Evolutionary conservation across 495 filamentous ascomycete species (phyloP).

Genomic region (Neurospora sp.): DNA sequence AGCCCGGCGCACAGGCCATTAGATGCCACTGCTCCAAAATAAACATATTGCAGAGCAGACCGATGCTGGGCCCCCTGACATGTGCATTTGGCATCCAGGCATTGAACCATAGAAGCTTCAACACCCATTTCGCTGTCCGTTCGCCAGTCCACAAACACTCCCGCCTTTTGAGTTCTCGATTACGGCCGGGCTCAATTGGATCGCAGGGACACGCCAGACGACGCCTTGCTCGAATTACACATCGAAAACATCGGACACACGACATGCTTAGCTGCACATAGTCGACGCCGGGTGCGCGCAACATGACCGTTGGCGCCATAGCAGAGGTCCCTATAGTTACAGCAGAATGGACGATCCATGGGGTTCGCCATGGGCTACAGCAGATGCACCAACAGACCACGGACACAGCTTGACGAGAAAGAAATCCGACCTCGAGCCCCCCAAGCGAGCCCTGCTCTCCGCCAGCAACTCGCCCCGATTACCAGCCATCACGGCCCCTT

Average conservation of each 20-base stretch:
- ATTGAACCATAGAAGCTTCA: not conserved
- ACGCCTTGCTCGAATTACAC: not conserved
- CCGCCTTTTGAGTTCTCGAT: not conserved
- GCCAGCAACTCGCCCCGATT: slow-evolving; percentile 21
- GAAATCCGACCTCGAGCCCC: slow-evolving; percentile 32
- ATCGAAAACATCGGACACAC: not conserved
- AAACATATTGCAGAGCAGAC: not conserved
- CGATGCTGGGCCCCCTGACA: not conserved
- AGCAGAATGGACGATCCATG: slow-evolving; percentile 48
- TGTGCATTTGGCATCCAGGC: not conserved
- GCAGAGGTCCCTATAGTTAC: not conserved
- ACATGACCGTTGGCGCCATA: slow-evolving; percentile 18
- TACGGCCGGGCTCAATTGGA: not conserved
- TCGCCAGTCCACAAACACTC: not conserved
- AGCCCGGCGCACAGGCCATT: not conserved
- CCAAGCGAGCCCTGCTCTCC: slow-evolving; percentile 35
- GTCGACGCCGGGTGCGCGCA: slow-evolving; percentile 4
- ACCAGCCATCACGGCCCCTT: slow-evolving; percentile 20
- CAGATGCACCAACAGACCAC: slow-evolving; percentile 23
- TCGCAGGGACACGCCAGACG: not conserved
- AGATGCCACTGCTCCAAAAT: not conserved
- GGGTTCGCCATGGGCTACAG: slow-evolving; percentile 40
- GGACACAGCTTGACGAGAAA: slow-evolving; percentile 19
- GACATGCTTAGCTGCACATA: slow-evolving; percentile 9
- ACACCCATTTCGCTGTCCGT: not conserved